Evolutionary conservation across 2,329 filamentous ascomycete species (phyloP).

Genomic region (Plenodomus lindquistii): DNA sequence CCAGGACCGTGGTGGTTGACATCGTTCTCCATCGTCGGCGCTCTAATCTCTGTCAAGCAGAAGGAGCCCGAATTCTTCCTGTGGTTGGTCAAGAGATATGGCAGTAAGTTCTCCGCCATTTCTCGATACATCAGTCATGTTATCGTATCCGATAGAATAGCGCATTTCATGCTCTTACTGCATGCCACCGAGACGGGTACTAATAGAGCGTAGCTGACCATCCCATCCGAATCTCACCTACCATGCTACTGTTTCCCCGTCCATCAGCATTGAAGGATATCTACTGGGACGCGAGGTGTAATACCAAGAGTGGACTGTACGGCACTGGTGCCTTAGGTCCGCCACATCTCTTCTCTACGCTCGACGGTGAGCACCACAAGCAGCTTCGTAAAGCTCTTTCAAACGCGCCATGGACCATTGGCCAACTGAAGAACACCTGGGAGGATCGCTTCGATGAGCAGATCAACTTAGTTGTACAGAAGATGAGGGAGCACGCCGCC

Average conservation of each 20-base stretch:
- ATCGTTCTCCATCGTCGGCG: slow-evolving; percentile 38
- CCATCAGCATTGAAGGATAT: slow-evolving; percentile 46
- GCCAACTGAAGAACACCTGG: slow-evolving; percentile 46
- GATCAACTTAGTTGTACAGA: slow-evolving; percentile 38
- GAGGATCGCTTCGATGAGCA: slow-evolving; percentile 44
- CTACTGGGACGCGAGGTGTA: slow-evolving; percentile 46
- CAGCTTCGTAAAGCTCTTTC: slow-evolving; percentile 44
- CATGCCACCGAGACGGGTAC: too few relatives aligned
- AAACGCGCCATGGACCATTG: slow-evolving; percentile 45
- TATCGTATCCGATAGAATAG: too few relatives aligned
- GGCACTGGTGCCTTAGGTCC: slow-evolving; percentile 44
- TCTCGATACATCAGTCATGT: too few relatives aligned
- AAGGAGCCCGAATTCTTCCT: slow-evolving; percentile 36
- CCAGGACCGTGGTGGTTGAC: slow-evolving; percentile 49
- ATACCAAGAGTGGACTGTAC: slow-evolving; percentile 43
- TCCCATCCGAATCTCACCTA: slow-evolving; percentile 47
- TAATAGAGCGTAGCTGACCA: slow-evolving; percentile 22
- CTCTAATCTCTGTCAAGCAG: slow-evolving; percentile 30
- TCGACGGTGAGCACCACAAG: slow-evolving; percentile 41
- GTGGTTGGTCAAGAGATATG: slow-evolving; percentile 36
- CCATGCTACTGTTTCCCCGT: slow-evolving; percentile 43
- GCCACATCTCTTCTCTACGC: slow-evolving; percentile 38
- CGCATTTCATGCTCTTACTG: too few relatives aligned
- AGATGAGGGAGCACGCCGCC: slow-evolving; percentile 35
- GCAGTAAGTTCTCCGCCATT: slow-evolving; percentile 25